phyloP scores from a whole-genome alignment of 2,329 filamentous ascomycete genomes.

The Pseudogymnoascus sp. region DNA sequence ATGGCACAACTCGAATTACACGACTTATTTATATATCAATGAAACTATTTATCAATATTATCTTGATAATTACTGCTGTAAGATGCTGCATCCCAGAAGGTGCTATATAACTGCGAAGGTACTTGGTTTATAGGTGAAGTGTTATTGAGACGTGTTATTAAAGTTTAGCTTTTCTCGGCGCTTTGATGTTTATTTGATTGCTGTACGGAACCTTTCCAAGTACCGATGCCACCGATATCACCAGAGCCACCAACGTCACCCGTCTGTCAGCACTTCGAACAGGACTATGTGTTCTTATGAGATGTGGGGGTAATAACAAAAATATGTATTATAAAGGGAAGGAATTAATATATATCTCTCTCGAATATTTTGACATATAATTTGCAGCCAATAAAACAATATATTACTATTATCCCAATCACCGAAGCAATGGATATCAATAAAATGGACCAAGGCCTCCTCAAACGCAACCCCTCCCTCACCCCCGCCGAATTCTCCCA shows the following conservation, averaged over 20 bases:
- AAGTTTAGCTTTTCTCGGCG: background rate
- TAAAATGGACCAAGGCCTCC: slow-evolving; percentile 18
- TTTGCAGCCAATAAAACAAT: background rate
- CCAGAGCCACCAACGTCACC: background rate
- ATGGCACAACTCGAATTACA: background rate
- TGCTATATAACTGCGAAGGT: background rate
- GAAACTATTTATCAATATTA: background rate
- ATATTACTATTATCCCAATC: background rate
- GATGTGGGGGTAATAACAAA: background rate
- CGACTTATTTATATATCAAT: background rate
- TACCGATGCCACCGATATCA: background rate
- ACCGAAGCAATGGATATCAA: background rate
- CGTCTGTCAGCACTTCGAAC: background rate
- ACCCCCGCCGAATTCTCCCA: slow-evolving; percentile 22
- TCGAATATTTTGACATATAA: background rate
- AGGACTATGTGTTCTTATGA: background rate
- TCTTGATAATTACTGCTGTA: background rate
- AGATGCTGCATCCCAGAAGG: background rate
- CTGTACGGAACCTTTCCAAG: background rate
- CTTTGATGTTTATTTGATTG: background rate
- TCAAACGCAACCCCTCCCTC: slow-evolving; percentile 21
- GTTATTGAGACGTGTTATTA: background rate
- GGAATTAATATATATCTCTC: background rate
- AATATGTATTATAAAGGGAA: background rate
- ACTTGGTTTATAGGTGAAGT: background rate